phyloP scores from a whole-genome alignment of 2,329 filamentous ascomycete species.

The Geoglossum cookeanum region DNA sequence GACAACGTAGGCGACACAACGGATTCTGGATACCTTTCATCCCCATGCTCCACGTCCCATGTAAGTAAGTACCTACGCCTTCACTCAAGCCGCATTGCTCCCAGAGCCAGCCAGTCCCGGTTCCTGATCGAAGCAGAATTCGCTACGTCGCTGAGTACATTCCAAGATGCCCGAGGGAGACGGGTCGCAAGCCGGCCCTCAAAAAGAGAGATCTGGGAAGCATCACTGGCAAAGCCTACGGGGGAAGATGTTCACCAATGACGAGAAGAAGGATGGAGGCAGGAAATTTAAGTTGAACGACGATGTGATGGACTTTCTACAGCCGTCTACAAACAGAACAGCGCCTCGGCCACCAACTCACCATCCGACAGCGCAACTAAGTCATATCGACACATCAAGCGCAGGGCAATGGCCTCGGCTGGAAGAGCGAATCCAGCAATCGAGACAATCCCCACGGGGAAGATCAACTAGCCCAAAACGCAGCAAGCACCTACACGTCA shows the following conservation, averaged over 20 bases:
- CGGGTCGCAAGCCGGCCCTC: conserved; percentile 5
- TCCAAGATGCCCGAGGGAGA: conserved; percentile 6
- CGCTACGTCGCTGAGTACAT: background rate
- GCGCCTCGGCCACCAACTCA: conserved; percentile 14
- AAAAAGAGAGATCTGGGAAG: conserved; percentile 19
- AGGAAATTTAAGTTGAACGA: conserved; percentile 22
- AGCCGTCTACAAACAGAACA: conserved; percentile 29
- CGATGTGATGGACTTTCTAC: conserved; percentile 39
- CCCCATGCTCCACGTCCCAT: background rate
- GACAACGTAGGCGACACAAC: background rate
- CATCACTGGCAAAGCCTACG: conserved; percentile 24
- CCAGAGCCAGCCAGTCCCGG: background rate
- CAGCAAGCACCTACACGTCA: conserved; percentile 53
- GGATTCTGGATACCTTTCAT: background rate
- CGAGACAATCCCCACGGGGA: conserved; percentile 10
- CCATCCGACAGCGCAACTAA: conserved; percentile 16
- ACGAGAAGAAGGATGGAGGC: conserved; percentile 22
- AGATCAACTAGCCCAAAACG: conserved; percentile 15
- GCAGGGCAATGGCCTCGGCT: conserved; percentile 33
- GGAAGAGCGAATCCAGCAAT: conserved; percentile 19
- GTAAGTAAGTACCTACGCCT: background rate
- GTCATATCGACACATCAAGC: conserved; percentile 29
- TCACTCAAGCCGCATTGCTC: background rate
- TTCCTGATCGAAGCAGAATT: background rate
- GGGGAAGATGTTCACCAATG: conserved; percentile 29